Base-by-base conservation (phyloP, 495 filamentous ascomycete genomes). In the Oidiodendron maius region DNA sequence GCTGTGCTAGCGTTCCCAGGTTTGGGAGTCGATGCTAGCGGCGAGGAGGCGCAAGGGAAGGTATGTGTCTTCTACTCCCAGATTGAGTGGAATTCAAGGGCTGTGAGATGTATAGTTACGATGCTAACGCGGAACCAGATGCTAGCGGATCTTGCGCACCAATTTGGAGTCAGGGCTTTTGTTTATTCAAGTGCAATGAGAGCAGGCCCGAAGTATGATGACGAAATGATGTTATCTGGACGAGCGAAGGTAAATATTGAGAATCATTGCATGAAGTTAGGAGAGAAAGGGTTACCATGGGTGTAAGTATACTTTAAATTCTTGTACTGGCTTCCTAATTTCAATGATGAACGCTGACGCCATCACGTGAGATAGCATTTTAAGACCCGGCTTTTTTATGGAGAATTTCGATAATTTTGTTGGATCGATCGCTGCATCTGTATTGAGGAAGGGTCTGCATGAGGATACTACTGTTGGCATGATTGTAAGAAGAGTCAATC, bases 301-400 rank as follows among this genome's bases (percentile, higher is more conserved):
- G 61, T 50, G 63, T 63, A 39, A 51, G 63, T 58, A 48, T 32
- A 17, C 16, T 3, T n/a, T n/a, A n/a, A n/a, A n/a, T 30, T 40
- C 24, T 11, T 35, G 5, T 20, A 9, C 20, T 35, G 47, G n/a
- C n/a, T n/a, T 35, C 53, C 56, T 32, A 56, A 53, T 40, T 58
- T 23, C 21, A 26, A 18, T 10, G 25, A 28, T 17, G 24, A 48
- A n/a, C n/a, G n/a, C n/a, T n/a, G n/a, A n/a, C n/a, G n/a, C n/a
- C 10, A 9, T 40, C 17, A 38, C 37, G 45, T 32, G 17, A 24
- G 26, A 25, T 26, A 71, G 64, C 2, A 60, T 70, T 21, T 40
- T 72, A 11, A 56, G 66, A 25, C 69, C 69, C 3, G 63, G 64
- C 1, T 61, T 67, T 39, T 72, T 72, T 52, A 64, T 67, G 60